Evolutionary conservation across 2,329 filamentous ascomycete species (phyloP), one percentile per base, ranked within the genome.

Genomic region (Cordyceps tenuipes): DNA sequence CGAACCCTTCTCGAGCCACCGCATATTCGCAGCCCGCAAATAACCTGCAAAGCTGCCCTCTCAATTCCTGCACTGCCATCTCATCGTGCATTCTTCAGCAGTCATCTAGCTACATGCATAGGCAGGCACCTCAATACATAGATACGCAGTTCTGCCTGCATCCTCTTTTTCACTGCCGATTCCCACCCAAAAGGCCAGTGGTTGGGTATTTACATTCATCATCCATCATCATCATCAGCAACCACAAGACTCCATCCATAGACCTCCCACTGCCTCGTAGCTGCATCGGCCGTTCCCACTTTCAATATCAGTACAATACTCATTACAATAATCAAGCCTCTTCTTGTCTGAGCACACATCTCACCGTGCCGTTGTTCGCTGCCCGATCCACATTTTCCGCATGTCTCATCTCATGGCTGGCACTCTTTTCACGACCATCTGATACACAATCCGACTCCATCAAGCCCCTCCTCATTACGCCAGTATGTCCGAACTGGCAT

Each of bases 391-490:
- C 23, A 17, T 34, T 34, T 41, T 26, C 39, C 52, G 17, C 52
- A 46, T 55, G 52, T 55, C 52, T 55, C 52, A 55, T 55, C 52
- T 41, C 52, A 46, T 55, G 21, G 19, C 19, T 21, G 17, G 19
- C 31, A 26, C 21, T 41, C 39, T 46, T 46, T 39, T 41, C 39
- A 55, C 46, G 39, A 41, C 52, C 39, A 55, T 55, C 52, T 55
- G 52, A 55, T 55, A 55, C 52, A 55, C 39, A 13, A 31, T 46
- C 26, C 21, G 52, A 10, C 52, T 46, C 52, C 52, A 46, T 55
- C 52, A 31, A 55, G 52, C 52, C 52, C 52, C 52, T 55, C 23
- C 52, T 55, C 52, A 55, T 55, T 43, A 43, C 34, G 39, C 36
- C 34, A 43, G 41, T 43, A 43, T 19, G 19, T 13, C 23, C 10